Evolutionary conservation across 1,139 yeast species (phyloP).

Genomic region (Sugiyamaella sp.): DNA sequence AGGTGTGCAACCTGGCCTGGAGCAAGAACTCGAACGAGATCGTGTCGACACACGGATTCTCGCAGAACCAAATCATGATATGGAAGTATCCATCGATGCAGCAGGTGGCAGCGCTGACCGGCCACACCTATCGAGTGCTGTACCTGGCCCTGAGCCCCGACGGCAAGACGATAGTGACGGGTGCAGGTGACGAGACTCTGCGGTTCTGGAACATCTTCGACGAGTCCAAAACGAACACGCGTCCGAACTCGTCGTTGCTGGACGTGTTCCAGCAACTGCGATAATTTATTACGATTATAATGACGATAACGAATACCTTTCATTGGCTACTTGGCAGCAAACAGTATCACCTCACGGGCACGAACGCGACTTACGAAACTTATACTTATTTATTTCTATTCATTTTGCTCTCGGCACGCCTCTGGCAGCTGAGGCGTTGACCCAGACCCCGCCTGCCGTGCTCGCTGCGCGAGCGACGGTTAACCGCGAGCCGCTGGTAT

Average conservation of each 20-base stretch:
- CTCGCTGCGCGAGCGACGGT: too few species aligned
- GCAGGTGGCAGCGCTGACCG: conserved; percentile 90
- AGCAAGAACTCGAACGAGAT: conserved; percentile 88
- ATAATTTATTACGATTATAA: conserved; percentile 37
- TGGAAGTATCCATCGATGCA: conserved; percentile 96
- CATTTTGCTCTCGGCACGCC: too few species aligned
- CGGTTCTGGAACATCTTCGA: conserved; percentile 93
- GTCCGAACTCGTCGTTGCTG: conserved; percentile 57
- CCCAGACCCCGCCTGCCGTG: too few species aligned
- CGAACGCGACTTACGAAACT: conserved; percentile 6
- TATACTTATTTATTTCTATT: conserved; percentile 8
- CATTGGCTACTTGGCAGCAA: too few species aligned
- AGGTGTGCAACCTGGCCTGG: conserved; percentile 94
- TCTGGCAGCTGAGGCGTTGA: too few species aligned
- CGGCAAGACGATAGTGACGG: conserved; percentile 97
- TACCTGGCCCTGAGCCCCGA: conserved; percentile 94
- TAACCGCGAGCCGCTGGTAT: too few species aligned
- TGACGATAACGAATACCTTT: conserved; percentile 3
- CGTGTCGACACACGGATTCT: conserved; percentile 94
- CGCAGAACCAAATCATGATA: conserved; percentile 84
- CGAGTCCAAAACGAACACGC: conserved; percentile 56
- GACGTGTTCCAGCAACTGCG: conserved; percentile 82
- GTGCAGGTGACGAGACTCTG: conserved; percentile 97
- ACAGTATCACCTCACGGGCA: not conserved
- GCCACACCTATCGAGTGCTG: conserved; percentile 90